Evolutionary conservation across 306 rosid genomes (phyloP).

Genomic region (Castanopsis chinensis): DNA sequence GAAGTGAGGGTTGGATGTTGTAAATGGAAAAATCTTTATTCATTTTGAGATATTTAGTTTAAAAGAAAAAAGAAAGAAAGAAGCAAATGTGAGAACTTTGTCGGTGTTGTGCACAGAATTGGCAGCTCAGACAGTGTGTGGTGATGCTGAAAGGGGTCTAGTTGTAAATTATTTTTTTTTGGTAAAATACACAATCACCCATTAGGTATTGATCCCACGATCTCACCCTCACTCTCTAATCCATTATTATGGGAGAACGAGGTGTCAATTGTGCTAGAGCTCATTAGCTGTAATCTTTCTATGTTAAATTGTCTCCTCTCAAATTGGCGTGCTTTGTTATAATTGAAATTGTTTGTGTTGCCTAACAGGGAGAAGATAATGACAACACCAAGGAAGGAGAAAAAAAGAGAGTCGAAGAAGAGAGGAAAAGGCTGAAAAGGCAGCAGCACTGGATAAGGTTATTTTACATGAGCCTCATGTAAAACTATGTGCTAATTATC

Average conservation of each 20-base stretch:
- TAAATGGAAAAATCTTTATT: neutral
- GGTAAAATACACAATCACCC: too few species aligned
- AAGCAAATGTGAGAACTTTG: neutral
- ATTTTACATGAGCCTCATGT: constrained; percentile 11
- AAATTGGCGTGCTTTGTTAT: neutral
- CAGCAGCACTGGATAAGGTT: constrained; percentile 75
- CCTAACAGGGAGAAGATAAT: constrained; percentile 78
- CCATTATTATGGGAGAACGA: too few species aligned
- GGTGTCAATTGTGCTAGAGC: too few species aligned
- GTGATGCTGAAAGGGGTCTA: neutral
- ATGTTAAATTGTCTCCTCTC: neutral
- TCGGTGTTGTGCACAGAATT: neutral
- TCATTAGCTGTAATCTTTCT: neutral
- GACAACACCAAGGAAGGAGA: constrained; percentile 82
- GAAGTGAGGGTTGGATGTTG: neutral
- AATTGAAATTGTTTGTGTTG: neutral
- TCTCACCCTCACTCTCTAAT: too few species aligned
- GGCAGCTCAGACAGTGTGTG: neutral
- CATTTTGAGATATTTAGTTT: neutral
- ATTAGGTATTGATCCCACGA: too few species aligned
- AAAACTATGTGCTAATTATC: constrained; percentile 8
- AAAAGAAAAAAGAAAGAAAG: neutral
- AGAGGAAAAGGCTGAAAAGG: constrained; percentile 79
- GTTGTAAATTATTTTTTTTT: neutral
- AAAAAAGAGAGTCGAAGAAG: constrained; percentile 85